Evolutionary conservation across 306 rosid species (phyloP).

Genomic region (Gastrolobium bilobum): DNA sequence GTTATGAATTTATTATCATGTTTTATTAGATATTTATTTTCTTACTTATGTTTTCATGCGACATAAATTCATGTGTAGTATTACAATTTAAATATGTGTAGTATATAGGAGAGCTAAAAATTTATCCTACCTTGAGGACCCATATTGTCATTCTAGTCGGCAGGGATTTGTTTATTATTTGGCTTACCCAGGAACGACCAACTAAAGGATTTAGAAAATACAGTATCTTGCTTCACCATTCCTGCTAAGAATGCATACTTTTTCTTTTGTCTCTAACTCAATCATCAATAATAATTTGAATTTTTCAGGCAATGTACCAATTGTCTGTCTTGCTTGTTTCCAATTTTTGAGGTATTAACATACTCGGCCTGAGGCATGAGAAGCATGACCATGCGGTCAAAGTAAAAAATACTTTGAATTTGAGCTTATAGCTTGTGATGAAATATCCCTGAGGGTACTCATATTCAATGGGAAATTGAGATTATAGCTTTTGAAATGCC

Average conservation of each 20-base stretch:
- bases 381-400: slow-evolving; percentile 46
- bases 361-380: slow-evolving; percentile 64
- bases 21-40: no score
- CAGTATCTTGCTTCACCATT: not conserved
- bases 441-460: slow-evolving; percentile 89
- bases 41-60: no score
- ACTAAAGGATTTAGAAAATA: slow-evolving; percentile 26
- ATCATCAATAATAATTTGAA: slow-evolving; percentile 35
- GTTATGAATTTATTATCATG: no score
- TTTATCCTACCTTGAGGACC: no score
- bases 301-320: slow-evolving; percentile 88
- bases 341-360: slow-evolving; percentile 75
- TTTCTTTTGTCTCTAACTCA: slow-evolving; percentile 24
- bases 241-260: not conserved
- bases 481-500: slow-evolving; percentile 97
- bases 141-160: slow-evolving; percentile 16
- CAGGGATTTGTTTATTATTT: slow-evolving; percentile 34
- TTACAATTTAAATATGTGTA: no score
- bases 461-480: slow-evolving; percentile 95
- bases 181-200: slow-evolving; percentile 18
- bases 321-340: slow-evolving; percentile 80
- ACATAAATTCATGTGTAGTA: no score
- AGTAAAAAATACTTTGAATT: slow-evolving; percentile 89
- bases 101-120: no score
- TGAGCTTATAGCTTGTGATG: no score